Base-by-base conservation (phyloP, 805 yeast species). In the Lachancea cidri region DNA sequence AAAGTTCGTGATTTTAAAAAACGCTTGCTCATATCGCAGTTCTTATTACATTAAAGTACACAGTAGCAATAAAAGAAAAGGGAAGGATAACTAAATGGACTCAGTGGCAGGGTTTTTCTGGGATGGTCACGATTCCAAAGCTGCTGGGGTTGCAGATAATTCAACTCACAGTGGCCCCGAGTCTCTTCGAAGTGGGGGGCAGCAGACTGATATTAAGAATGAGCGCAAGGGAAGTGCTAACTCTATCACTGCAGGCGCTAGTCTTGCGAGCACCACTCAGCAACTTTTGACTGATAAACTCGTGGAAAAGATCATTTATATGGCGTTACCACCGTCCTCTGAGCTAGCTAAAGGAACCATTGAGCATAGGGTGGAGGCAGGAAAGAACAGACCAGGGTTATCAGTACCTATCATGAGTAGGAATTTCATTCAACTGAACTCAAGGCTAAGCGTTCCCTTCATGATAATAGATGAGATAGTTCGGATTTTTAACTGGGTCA, bases 341-440 rank as follows among this genome's bases (percentile, higher is more conserved):
- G 73, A 74, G 15, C 61, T 70, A 16, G 70, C 70, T 17, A 54
- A 53, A 5, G 70, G 70, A 15, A 65, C 69, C 3, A 60, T 81
- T 17, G 68, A 73, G 35, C 71, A 70, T 13, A 64, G 95, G 39
- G 66, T 78, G n/a, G 74, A 69, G 35, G 72, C 73, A 44, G 86
- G 83, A 43, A 74, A 75, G 45, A 59, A 68, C 8, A 61, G 94
- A 38, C 94, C 95, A 1, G 77, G 77, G 16, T 60, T 87, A 17
- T 80, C 86, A 16, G 76, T 86, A 32, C 86, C 76, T 31, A 51
- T 73, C 3, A 81, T 85, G 83, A 76, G 86, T 38, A 75, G 71
- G 44, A 84, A 85, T 56, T 72, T 81, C 46, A 77, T 81, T 19
- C 68, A 71, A 50, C 60, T 84, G 62, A 76, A 80, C 43, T 76